Evolutionary conservation across 1,284 basidiomycete genomes (phyloP).

Genomic region (Rhodotorula mucilaginosa): DNA sequence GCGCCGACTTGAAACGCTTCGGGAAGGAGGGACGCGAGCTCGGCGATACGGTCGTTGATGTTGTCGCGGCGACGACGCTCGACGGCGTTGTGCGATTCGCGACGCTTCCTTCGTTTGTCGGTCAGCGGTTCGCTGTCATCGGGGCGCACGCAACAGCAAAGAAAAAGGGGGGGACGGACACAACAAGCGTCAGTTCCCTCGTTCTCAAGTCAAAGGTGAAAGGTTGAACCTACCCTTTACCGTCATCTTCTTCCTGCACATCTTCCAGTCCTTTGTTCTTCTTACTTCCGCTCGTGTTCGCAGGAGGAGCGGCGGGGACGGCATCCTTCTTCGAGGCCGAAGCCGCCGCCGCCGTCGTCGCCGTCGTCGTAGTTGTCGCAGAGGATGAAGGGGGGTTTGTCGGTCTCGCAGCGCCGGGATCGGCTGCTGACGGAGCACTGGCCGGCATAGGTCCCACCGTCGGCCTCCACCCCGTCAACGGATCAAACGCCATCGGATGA

Average conservation of each 20-base stretch:
- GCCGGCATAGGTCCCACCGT: background rate
- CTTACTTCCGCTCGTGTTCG: slow-evolving; percentile 4
- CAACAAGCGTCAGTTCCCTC: slow-evolving; percentile 8
- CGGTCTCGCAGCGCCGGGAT: background rate
- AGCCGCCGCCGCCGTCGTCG: background rate
- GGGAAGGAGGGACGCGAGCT: slow-evolving; percentile 81
- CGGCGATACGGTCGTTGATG: slow-evolving; percentile 89
- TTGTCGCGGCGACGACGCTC: slow-evolving; percentile 81
- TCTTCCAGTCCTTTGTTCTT: slow-evolving; percentile 27
- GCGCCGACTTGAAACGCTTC: slow-evolving; percentile 56
- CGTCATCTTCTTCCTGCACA: slow-evolving; percentile 31
- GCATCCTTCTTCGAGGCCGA: background rate
- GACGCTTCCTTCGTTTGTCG: slow-evolving; percentile 71
- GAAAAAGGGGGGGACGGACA: background rate
- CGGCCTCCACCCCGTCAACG: slow-evolving; percentile 23
- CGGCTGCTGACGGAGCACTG: slow-evolving; percentile 7
- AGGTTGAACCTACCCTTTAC: background rate
- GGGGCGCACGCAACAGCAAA: background rate
- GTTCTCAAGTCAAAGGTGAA: background rate
- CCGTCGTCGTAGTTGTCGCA: background rate
- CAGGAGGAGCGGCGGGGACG: background rate
- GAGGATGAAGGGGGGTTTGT: background rate
- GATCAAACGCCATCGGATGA: background rate
- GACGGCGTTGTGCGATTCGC: slow-evolving; percentile 87
- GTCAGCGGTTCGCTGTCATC: slow-evolving; percentile 11